Conservation (phyloP, 805 yeast genomes). For the Yarrowia sp. region DNA sequence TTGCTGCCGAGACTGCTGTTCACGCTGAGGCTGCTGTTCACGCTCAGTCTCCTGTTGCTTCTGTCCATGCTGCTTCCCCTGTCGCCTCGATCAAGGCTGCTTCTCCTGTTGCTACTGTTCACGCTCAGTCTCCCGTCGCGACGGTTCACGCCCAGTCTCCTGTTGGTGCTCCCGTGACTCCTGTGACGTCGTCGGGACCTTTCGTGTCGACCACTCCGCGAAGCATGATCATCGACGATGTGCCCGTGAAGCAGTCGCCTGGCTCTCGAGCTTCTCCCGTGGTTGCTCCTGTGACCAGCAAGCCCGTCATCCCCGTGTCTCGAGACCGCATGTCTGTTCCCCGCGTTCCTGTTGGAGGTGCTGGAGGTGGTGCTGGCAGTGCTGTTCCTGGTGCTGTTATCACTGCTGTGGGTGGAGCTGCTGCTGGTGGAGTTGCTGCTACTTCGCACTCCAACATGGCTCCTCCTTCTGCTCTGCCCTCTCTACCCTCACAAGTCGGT, state of each 20-base stretch:
- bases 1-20: background rate
- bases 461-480: background rate
- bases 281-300: background rate
- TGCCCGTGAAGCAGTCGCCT: background rate
- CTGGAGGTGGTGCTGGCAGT: background rate
- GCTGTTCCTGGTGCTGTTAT: background rate
- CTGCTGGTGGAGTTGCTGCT: background rate
- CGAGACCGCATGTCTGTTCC: background rate
- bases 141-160: no score
- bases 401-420: background rate
- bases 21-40: background rate
- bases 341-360: slow-evolving; percentile 18
- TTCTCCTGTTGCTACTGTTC: background rate
- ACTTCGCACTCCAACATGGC: no score
- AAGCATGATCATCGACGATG: slow-evolving; percentile 22
- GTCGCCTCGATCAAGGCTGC: no score
- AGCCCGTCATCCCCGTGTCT: background rate
- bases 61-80: no score
- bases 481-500: background rate
- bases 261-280: background rate
- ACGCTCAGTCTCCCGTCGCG: no score
- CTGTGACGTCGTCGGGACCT: background rate
- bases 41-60: no score
- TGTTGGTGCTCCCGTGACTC: background rate
- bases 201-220: background rate